Percentiles rank a stretch among this genome's conserved stretches.
Evolutionary conservation across 2,329 filamentous ascomycete genomes (phyloP).

Genomic region (Lasiodiplodia sp.): DNA sequence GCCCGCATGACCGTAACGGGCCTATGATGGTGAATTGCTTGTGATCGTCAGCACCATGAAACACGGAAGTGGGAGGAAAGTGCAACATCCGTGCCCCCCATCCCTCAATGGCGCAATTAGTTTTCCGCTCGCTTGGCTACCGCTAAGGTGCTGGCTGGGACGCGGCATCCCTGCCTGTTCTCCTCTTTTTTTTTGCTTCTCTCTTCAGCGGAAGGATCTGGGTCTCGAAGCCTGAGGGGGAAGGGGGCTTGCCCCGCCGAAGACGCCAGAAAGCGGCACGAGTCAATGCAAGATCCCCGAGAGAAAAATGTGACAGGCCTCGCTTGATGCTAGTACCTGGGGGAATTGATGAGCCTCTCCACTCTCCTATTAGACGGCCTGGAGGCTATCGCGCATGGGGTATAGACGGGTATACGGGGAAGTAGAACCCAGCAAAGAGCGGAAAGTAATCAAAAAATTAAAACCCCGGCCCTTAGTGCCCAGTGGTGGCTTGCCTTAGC

Average conservation of each 20-base stretch:
- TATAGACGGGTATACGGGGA: background rate
- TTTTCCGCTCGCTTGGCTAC: constrained; percentile 7
- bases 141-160: background rate
- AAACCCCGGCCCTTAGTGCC: background rate
- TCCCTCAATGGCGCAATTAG: constrained; percentile 14
- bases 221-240: background rate
- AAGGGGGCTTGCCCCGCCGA: background rate
- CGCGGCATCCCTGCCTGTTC: background rate
- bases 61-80: constrained; percentile 6
- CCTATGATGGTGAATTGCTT: background rate
- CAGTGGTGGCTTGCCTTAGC: background rate
- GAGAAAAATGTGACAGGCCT: background rate
- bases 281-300: background rate
- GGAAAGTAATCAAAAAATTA: constrained; percentile 3
- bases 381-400: background rate
- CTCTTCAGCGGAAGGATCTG: background rate
- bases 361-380: constrained; percentile 1
- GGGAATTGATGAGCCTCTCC: constrained; percentile 6
- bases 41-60: constrained; percentile 1
- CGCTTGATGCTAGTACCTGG: constrained; percentile 11
- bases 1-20: constrained; percentile 4
- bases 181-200: background rate
- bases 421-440: background rate
- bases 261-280: background rate
- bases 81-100: constrained; percentile 4